Percentiles rank a stretch among this genome's conserved stretches.
Conservation (phyloP, 2,329 filamentous ascomycete species). For the Colletotrichum gloeosporioides region DNA sequence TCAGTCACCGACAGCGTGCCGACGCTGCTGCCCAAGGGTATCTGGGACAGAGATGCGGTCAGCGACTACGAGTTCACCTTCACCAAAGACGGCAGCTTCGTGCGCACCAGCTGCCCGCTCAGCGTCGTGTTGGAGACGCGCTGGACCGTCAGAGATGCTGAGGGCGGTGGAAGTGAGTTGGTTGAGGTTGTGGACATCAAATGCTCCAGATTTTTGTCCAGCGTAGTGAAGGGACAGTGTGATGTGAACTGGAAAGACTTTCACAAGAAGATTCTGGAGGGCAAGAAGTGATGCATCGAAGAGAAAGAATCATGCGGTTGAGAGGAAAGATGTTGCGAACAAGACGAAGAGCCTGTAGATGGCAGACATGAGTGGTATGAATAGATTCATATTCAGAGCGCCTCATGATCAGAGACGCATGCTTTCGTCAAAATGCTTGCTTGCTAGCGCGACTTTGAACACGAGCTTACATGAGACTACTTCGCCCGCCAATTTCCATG, state of each 20-base stretch:
- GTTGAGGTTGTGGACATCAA: slow-evolving; percentile 56
- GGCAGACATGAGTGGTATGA: neutral
- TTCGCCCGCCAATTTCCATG: slow-evolving; percentile 90
- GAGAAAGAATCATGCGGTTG: neutral
- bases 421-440: neutral
- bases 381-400: neutral
- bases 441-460: neutral
- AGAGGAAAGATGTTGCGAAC: neutral
- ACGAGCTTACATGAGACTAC: slow-evolving; percentile 80
- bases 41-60: slow-evolving; percentile 60
- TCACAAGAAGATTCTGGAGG: slow-evolving; percentile 50
- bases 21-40: slow-evolving; percentile 56
- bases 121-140: slow-evolving; percentile 58
- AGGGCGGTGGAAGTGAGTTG: slow-evolving; percentile 41
- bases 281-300: neutral
- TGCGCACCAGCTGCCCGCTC: slow-evolving; percentile 56
- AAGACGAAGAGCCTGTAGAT: neutral
- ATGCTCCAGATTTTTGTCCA: slow-evolving; percentile 54
- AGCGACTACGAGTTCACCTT: slow-evolving; percentile 61
- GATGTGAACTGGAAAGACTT: slow-evolving; percentile 56
- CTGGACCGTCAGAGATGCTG: slow-evolving; percentile 45
- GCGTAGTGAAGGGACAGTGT: slow-evolving; percentile 55
- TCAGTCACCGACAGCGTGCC: slow-evolving; percentile 56
- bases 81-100: slow-evolving; percentile 54
- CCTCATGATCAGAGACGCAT: neutral